Conservation (phyloP, 306 rosid genomes). For the Vigna unguiculata region DNA sequence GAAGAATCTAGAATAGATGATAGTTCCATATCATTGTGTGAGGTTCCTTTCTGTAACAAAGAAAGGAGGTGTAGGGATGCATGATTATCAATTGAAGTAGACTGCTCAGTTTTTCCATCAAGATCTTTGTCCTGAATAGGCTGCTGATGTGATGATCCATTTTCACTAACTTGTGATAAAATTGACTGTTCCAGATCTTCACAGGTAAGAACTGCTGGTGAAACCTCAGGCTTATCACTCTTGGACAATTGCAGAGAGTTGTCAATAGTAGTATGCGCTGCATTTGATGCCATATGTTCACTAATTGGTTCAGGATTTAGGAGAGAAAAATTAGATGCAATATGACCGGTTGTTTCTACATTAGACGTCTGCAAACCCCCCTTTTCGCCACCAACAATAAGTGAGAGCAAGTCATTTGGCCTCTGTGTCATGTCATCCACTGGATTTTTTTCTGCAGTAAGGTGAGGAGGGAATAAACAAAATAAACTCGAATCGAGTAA, state of each 20-base stretch:
- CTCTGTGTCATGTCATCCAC: constrained; percentile 58
- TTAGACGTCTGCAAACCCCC: constrained; percentile 55
- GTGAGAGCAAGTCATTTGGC: constrained; percentile 81
- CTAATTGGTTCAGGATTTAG: constrained; percentile 57
- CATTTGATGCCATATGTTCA: constrained; percentile 50
- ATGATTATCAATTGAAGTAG: constrained; percentile 63
- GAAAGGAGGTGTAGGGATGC: constrained; percentile 92
- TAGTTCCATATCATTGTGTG: constrained; percentile 51
- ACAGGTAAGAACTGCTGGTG: constrained; percentile 84
- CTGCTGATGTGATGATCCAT: constrained; percentile 50
- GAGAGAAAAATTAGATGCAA: constrained; percentile 53
- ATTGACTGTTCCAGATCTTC: constrained; percentile 95
- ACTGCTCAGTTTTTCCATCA: constrained; percentile 56
- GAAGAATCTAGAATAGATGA: constrained; percentile 53
- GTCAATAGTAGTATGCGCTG: constrained; percentile 45
- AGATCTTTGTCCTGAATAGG: constrained; percentile 54
- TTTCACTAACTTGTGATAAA: constrained; percentile 71
- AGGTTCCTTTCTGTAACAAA: constrained; percentile 77
- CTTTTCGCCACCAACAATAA: constrained; percentile 83
- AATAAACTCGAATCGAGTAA: constrained; percentile 28
- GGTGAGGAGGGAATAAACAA: constrained; percentile 28
- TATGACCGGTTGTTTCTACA: constrained; percentile 48
- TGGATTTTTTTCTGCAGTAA: constrained; percentile 72
- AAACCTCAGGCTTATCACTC: constrained; percentile 63
- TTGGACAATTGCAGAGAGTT: constrained; percentile 58